These are phyloP conservation scores for Pseudogymnoascus sp. DNA, from an alignment of 2,329 filamentous ascomycete genomes.

Conservation along the genomic window DNA sequence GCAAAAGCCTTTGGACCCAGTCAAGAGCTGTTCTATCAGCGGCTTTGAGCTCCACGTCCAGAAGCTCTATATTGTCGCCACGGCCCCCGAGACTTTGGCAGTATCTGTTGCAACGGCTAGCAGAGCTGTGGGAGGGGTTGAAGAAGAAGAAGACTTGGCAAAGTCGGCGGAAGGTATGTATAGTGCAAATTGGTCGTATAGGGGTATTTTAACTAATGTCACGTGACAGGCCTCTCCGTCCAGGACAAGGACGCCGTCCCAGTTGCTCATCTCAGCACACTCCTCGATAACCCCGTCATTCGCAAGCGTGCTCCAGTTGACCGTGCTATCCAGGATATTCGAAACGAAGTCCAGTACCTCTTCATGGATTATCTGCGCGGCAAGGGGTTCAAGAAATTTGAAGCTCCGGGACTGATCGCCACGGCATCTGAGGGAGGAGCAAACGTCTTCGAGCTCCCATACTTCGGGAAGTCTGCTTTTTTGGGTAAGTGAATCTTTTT, in stretches of 20 bases:
- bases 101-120: conserved; percentile 51
- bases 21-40: conserved; percentile 78
- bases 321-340: conserved; percentile 64
- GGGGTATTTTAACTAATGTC: conserved; percentile 11
- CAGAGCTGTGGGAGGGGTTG: conserved; percentile 49
- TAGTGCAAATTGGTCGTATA: conserved; percentile 19
- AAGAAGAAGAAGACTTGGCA: conserved; percentile 45
- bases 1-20: conserved; percentile 73
- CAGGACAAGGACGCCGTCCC: conserved; percentile 52
- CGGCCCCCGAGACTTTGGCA: conserved; percentile 50
- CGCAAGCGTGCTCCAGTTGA: conserved; percentile 88
- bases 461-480: conserved; percentile 78
- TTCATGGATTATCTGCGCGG: conserved; percentile 74
- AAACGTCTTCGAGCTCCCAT: conserved; percentile 83
- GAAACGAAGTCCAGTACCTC: conserved; percentile 41
- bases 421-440: conserved; percentile 82
- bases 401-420: conserved; percentile 82
- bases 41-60: conserved; percentile 80
- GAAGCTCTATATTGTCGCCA: conserved; percentile 72
- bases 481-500: conserved; percentile 37
- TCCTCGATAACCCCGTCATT: conserved; percentile 86
- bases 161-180: conserved; percentile 33
- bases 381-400: conserved; percentile 72
- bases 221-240: conserved; percentile 2
- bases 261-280: conserved; percentile 72